phyloP scores from a whole-genome alignment of 2,329 filamentous ascomycete genomes.

The Pyrenochaeta sp. region DNA sequence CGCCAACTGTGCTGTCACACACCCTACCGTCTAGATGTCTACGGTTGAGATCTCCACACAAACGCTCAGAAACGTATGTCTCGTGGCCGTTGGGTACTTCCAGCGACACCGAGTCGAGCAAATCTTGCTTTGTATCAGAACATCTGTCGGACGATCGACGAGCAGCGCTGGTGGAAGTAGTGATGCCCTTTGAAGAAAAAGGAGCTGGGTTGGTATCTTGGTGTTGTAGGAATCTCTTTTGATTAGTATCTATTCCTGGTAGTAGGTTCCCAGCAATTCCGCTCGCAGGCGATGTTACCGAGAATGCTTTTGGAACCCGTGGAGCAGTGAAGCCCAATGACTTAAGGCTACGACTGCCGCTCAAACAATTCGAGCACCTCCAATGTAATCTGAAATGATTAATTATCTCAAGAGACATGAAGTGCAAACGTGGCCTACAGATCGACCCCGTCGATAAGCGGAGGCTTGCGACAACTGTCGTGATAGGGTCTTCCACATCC shows the following conservation, averaged over 20 bases:
- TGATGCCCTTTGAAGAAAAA: neutral
- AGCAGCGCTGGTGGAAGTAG: neutral
- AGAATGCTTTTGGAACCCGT: neutral
- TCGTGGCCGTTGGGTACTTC: neutral
- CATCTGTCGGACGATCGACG: neutral
- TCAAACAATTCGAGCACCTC: constrained; percentile 24
- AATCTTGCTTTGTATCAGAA: neutral
- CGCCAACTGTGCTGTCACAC: neutral
- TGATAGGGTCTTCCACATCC: constrained; percentile 48
- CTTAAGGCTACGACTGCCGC: neutral
- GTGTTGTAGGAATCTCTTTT: neutral
- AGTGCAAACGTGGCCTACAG: constrained; percentile 10
- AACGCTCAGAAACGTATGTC: neutral
- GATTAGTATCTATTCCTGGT: neutral
- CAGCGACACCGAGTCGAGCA: neutral
- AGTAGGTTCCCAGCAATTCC: too few species aligned
- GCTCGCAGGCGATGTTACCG: neutral
- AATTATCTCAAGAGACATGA: constrained; percentile 3
- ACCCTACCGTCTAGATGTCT: neutral
- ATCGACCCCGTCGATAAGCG: constrained; percentile 13
- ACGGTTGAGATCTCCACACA: neutral
- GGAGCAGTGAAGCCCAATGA: neutral
- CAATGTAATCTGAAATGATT: constrained; percentile 17
- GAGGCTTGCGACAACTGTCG: constrained; percentile 43
- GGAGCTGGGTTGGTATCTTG: neutral